These are phyloP conservation scores for Strobilomyces dryophilus DNA, from an alignment of 768 basidiomycete genomes.

Conservation along the genomic window DNA sequence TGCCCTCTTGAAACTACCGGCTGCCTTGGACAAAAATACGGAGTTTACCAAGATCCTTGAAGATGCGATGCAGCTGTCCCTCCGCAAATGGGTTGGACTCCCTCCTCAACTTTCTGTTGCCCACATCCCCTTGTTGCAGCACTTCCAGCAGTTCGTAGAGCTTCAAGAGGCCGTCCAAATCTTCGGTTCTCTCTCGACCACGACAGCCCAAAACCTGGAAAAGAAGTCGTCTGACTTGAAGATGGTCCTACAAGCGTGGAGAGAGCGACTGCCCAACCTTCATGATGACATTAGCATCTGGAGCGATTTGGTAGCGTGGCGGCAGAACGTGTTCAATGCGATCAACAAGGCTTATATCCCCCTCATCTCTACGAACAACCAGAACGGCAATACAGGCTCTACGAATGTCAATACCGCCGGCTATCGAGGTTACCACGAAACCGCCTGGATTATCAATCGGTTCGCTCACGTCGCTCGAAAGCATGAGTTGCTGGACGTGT, in stretches of 20 bases:
- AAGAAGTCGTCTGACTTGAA: conserved; percentile 95
- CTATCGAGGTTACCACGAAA: conserved; percentile 97
- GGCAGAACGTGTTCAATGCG: conserved; percentile 96
- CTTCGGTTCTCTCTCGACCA: conserved; percentile 83
- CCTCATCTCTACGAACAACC: conserved; percentile 62
- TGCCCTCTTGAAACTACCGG: conserved; percentile 81
- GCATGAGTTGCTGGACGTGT: conserved; percentile 94
- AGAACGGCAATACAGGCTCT: conserved; percentile 45
- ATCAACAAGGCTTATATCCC: conserved; percentile 97
- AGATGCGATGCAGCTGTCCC: conserved; percentile 93
- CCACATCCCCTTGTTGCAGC: conserved; percentile 90
- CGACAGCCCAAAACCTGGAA: conserved; percentile 85
- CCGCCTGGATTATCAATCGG: conserved; percentile 99
- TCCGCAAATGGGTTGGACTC: conserved; percentile 93
- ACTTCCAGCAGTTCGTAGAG: conserved; percentile 99
- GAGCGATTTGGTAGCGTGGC: conserved; percentile 99
- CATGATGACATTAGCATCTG: conserved; percentile 98
- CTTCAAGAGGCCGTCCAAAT: conserved; percentile 94
- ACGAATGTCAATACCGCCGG: conserved; percentile 77
- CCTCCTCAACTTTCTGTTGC: conserved; percentile 86
- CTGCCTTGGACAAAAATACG: conserved; percentile 73
- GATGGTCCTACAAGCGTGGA: conserved; percentile 94
- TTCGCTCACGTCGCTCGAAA: conserved; percentile 98
- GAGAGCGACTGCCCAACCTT: conserved; percentile 91
- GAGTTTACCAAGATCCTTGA: conserved; percentile 89